Percentiles rank a stretch among this genome's conserved stretches.
Evolutionary conservation across 176 grass and related monocot species (phyloP).

Genomic region (Carex pumila): DNA sequence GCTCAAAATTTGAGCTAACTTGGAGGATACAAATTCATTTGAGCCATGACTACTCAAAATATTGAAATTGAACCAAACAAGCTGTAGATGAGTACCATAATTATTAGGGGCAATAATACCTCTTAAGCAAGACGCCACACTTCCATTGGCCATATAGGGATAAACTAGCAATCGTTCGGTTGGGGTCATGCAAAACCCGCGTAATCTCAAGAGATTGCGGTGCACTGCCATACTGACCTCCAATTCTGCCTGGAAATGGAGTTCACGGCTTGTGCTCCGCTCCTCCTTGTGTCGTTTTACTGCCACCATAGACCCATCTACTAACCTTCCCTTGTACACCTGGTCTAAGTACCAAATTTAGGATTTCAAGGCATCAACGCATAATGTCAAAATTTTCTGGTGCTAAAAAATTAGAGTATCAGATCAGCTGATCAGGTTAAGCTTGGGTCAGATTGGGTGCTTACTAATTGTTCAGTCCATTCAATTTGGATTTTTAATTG

Average conservation of each 20-base stretch:
- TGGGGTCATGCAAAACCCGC: constrained; percentile 84
- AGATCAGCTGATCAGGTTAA: not conserved
- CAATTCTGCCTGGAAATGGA: constrained; percentile 68
- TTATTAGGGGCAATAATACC: not conserved
- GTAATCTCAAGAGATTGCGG: constrained; percentile 54
- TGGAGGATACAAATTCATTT: not conserved
- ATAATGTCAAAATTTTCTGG: not conserved
- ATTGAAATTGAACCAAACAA: not conserved
- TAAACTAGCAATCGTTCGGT: constrained; percentile 66
- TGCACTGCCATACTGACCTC: constrained; percentile 88
- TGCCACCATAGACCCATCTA: constrained; percentile 64
- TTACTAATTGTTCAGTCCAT: not conserved
- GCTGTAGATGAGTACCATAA: not conserved
- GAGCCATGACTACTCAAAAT: not conserved
- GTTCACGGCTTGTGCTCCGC: constrained; percentile 35
- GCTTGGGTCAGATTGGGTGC: not conserved
- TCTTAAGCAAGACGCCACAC: constrained; percentile 66
- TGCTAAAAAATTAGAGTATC: not conserved
- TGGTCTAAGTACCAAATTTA: not conserved
- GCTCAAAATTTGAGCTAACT: no score
- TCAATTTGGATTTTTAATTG: not conserved
- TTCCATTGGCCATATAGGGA: constrained; percentile 71
- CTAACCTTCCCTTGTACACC: constrained; percentile 63
- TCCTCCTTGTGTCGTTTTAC: constrained; percentile 34
- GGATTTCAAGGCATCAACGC: not conserved